Evolutionary conservation across 106 monocot species (phyloP), one percentile per base, ranked within the genome.

Genomic region (Hemerocallis citrina): DNA sequence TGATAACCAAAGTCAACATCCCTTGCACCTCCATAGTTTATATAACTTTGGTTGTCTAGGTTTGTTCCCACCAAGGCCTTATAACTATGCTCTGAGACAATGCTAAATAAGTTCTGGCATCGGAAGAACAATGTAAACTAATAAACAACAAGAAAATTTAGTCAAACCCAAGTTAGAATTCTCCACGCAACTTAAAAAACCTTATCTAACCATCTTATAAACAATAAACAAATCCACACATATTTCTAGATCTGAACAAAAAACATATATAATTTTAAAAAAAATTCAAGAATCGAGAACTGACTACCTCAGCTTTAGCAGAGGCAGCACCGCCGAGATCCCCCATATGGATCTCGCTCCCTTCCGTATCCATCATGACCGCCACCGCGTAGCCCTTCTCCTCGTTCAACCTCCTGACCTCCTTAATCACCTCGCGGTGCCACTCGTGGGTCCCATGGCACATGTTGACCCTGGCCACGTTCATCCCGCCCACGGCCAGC

Each of bases 401-500:
- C 77, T 98, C 87, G 54, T 91, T 98, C 16, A 98, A 68, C 70
- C 70, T 66, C 52, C 91, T 69, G 10, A 98, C 96, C 22, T 65
- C 61, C 30, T 80, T 63, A 23, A 98, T 92, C 14, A 92, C 96
- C 42, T 62, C 50, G 1, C 96, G 86, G 59, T 98, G 96, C 91
- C 91, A 98, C 24, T 79, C 85, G 47, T 74, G 96, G 39, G 75
- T 72, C 38, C 91, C 96, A 37, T 98, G 96, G 79, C 96, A 98
- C 91, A 91, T 98, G 75, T 98, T 98, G 40, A 98, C 47, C n/a
- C 96, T 40, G 7, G 91, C 96, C 6, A 98, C 96, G 58, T 98
- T 88, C 96, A 96, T 91, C 57, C 96, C 96, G 14, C 96, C 84
- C 14, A 86, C 96, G 5, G 96, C 91, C 33, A 98, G 84, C 58